Base-by-base conservation (phyloP, 306 rosid genomes). In the Canavalia ensiformis region DNA sequence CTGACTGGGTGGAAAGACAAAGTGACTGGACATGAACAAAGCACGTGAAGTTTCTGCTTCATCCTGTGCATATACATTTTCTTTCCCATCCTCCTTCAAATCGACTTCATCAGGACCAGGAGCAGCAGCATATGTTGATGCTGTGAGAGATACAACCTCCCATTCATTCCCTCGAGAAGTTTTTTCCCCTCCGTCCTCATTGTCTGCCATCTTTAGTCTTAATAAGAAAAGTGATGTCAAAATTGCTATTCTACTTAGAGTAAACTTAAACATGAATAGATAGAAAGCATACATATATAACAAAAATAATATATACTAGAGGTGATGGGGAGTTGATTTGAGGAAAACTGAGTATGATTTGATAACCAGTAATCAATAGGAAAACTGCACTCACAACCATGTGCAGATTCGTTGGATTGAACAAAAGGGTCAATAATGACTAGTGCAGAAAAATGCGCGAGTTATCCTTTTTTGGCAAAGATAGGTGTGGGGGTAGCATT, bases 131-230 rank as follows among this genome's bases (percentile, higher is more conserved):
- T 93, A 96, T 64, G 99, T 77, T 44, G 99, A 96, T 18, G 92
- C 98, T 0, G 99, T 93, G 65, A 96, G 98, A 57, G 94, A 88
- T 41, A 96, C 99, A 51, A 96, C 98, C 89, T 96, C 99, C 99
- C 99, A 96, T 51, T 90, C 98, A 79, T 83, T 91, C 37, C 99
- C 97, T 5, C 94, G 97, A 84, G 94, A 68, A 73, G 85, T 45
- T 79, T 80, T 89, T 41, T 88, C 96, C 72, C 86, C 92, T 74
- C 86, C 91, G 78, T 88, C 91, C 59, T 89, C 92, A 75, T 88
- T 89, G 77, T 86, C 90, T 68, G 96, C 90, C 99, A 96, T 96
- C 86, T 87, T 86, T 81, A 13, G 30, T 85, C 69, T 83, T 77
- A 71, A 64, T 75, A 31, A 78, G 42, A 83, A 81, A 28, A 73